A percentile compares a stretch with the other conserved stretches of the same genome.
These are phyloP conservation scores for Cyclotella distinguenda DNA, from an alignment of 108 stramenopile genomes.

Conservation along the genomic window DNA sequence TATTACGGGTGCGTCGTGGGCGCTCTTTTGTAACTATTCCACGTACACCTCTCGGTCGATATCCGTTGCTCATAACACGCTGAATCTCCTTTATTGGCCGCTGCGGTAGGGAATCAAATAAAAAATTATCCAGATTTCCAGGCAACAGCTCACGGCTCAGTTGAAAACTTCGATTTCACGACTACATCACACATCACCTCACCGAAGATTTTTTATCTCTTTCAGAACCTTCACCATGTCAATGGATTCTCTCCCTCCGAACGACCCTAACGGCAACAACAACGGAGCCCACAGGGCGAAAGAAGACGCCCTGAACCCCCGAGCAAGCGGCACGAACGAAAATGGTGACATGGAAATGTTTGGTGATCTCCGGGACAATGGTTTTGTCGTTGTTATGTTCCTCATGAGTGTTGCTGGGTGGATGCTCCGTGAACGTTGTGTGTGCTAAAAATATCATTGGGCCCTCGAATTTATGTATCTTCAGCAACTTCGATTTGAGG, in stretches of 20 bases:
- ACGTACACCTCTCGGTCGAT: too few species aligned
- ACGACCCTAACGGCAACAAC: constrained; percentile 75
- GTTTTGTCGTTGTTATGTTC: constrained; percentile 80
- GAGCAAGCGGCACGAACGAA: constrained; percentile 46
- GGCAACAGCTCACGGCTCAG: too few species aligned
- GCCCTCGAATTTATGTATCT: too few species aligned
- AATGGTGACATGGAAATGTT: constrained; percentile 73
- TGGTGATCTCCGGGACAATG: constrained; percentile 73
- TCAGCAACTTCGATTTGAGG: too few species aligned
- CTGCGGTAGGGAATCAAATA: too few species aligned
- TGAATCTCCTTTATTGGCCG: too few species aligned
- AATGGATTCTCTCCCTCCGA: constrained; percentile 80
- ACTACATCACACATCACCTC: background rate
- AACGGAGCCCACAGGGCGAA: constrained; percentile 45
- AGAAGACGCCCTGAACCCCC: constrained; percentile 43
- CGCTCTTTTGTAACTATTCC: too few species aligned
- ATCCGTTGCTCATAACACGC: too few species aligned
- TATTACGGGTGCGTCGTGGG: too few species aligned
- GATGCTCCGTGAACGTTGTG: constrained; percentile 79
- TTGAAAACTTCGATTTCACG: too few species aligned
- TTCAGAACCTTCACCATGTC: constrained; percentile 7
- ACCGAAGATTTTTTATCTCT: background rate
- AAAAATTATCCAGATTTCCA: too few species aligned
- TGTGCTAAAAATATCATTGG: constrained; percentile 50
- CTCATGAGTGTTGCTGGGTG: constrained; percentile 74